These are phyloP conservation scores for Asterochloris sp. DNA, from an alignment of 139 green algal species.

Conservation along the genomic window DNA sequence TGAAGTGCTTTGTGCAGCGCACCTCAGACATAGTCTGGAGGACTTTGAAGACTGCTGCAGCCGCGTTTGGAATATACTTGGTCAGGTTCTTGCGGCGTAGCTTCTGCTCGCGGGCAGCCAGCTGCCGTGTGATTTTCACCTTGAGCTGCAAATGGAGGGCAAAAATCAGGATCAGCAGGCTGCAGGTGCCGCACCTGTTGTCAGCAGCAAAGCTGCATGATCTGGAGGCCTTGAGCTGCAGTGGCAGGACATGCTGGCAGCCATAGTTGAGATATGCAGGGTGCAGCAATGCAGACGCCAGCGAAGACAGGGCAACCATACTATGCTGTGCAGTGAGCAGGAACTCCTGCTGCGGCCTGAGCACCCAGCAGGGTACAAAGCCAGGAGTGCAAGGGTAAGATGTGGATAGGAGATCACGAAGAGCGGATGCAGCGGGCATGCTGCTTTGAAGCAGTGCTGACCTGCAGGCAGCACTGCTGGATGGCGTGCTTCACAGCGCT, in stretches of 20 bases:
- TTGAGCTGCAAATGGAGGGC: slow-evolving; percentile 48
- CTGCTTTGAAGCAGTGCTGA: slow-evolving; percentile 4
- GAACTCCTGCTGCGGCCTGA: too few relatives aligned
- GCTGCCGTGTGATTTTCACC: slow-evolving; percentile 74
- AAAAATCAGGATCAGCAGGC: background rate
- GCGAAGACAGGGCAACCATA: too few relatives aligned
- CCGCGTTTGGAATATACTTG: slow-evolving; percentile 92
- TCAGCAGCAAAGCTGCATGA: too few relatives aligned
- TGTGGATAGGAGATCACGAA: too few relatives aligned
- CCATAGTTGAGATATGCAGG: too few relatives aligned
- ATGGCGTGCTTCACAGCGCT: slow-evolving; percentile 78
- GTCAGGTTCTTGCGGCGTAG: slow-evolving; percentile 84
- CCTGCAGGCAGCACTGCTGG: slow-evolving; percentile 78
- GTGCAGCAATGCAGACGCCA: too few relatives aligned
- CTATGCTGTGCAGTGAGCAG: too few relatives aligned
- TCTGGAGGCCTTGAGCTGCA: too few relatives aligned
- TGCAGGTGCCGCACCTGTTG: background rate
- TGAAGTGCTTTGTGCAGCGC: background rate
- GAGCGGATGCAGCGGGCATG: too few relatives aligned
- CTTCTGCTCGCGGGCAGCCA: slow-evolving; percentile 77
- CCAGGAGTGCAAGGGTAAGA: too few relatives aligned
- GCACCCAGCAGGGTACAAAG: too few relatives aligned
- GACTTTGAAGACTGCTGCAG: slow-evolving; percentile 45
- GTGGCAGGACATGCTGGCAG: too few relatives aligned
- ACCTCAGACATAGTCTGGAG: slow-evolving; percentile 44